These are phyloP conservation scores for Dothideomycetes sp. DNA, from an alignment of 2,329 filamentous ascomycete species.

Conservation along the genomic window DNA sequence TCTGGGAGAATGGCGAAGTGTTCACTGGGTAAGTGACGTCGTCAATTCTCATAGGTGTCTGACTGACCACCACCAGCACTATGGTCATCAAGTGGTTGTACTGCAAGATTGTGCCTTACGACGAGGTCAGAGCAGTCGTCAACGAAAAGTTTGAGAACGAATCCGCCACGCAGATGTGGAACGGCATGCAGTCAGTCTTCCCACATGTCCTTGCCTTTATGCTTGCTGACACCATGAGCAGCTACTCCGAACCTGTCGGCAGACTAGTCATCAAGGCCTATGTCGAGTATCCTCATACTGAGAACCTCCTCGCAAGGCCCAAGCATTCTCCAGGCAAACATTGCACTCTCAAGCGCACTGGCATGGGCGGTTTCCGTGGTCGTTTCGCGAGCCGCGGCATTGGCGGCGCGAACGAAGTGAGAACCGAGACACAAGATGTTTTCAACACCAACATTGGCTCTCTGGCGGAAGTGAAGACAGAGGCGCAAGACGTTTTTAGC, in stretches of 20 bases:
- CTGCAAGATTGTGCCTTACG: conserved; percentile 7
- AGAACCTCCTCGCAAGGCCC: conserved; percentile 6
- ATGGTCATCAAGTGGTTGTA: conserved; percentile 3
- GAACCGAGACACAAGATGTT: no score
- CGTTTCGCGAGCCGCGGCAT: no score
- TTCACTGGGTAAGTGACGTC: conserved; percentile 2
- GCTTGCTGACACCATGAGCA: neutral
- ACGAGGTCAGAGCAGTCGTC: conserved; percentile 1
- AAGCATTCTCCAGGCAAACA: no score
- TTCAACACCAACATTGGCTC: no score
- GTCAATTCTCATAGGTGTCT: neutral
- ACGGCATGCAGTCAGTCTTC: conserved; percentile 8
- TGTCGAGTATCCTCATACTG: conserved; percentile 5
- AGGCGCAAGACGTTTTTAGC: no score
- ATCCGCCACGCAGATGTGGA: conserved; percentile 9
- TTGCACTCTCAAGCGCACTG: no score
- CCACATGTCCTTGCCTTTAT: neutral
- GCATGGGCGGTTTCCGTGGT: no score
- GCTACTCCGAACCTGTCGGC: conserved; percentile 6
- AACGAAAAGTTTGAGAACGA: conserved; percentile 1
- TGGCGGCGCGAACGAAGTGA: no score
- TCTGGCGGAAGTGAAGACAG: no score
- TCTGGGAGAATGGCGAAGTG: conserved; percentile 1
- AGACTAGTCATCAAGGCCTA: conserved; percentile 5
- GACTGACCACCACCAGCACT: neutral